These are phyloP conservation scores for Lantana camara DNA, from an alignment of 257 asterid species.

Conservation along the genomic window DNA sequence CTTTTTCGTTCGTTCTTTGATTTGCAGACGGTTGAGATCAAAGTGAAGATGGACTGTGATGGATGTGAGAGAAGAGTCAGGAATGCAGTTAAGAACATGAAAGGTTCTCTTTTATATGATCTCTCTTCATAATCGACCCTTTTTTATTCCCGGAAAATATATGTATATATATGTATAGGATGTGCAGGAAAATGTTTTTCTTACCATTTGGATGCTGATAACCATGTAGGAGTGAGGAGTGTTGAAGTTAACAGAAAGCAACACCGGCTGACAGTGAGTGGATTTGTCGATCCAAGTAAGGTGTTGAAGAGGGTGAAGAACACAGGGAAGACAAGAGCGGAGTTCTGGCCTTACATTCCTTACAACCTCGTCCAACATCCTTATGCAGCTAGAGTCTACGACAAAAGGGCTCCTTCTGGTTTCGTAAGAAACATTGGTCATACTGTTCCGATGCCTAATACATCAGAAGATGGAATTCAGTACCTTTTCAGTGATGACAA, in stretches of 20 bases:
- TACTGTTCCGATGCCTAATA: conserved; percentile 46
- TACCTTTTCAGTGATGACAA: conserved; percentile 82
- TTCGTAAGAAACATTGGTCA: conserved; percentile 57
- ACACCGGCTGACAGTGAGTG: conserved; percentile 69
- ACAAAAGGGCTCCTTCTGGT: conserved; percentile 82
- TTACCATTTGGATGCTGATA: neutral
- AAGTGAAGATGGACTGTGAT: conserved; percentile 91
- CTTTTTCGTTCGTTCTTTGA: neutral
- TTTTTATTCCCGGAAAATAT: no score
- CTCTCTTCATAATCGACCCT: no score
- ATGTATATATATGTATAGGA: no score
- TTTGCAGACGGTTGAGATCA: conserved; percentile 81
- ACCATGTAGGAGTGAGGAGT: conserved; percentile 66
- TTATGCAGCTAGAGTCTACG: conserved; percentile 65
- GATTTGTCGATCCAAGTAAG: conserved; percentile 64
- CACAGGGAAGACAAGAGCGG: conserved; percentile 78
- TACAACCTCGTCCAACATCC: conserved; percentile 73
- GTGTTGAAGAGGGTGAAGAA: conserved; percentile 67
- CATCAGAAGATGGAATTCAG: conserved; percentile 58
- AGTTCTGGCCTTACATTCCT: conserved; percentile 85
- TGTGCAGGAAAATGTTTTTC: neutral
- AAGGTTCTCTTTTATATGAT: no score
- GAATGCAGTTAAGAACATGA: conserved; percentile 69
- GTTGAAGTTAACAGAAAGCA: conserved; percentile 72
- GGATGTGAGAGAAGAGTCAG: conserved; percentile 92